phyloP scores from a whole-genome alignment of 2,329 filamentous ascomycete species.

The Myriosclerotinia duriaeana region DNA sequence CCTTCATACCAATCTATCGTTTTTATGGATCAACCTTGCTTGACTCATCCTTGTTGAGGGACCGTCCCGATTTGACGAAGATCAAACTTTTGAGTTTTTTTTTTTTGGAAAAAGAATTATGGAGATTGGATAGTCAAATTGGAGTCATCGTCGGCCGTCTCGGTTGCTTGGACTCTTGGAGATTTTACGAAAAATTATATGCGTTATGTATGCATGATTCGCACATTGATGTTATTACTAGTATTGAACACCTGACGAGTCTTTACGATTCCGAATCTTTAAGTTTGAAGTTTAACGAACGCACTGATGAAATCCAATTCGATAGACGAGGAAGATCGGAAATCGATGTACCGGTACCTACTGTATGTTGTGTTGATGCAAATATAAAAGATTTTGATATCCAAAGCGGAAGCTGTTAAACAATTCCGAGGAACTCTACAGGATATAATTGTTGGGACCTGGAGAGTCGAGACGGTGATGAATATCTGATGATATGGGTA shows the following conservation, averaged over 20 bases:
- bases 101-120: constrained; percentile 3
- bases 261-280: background rate
- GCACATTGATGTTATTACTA: background rate
- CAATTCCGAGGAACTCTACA: background rate
- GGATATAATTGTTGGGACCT: background rate
- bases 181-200: background rate
- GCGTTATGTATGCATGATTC: too few relatives aligned
- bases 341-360: background rate
- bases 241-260: background rate
- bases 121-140: constrained; percentile 13
- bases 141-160: background rate
- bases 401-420: background rate
- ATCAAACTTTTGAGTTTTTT: constrained; percentile 6
- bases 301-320: constrained; percentile 3
- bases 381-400: background rate
- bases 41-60: constrained; percentile 12
- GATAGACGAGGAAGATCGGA: background rate
- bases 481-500: constrained; percentile 1
- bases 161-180: background rate
- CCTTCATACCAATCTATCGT: background rate
- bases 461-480: background rate
- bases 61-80: background rate
- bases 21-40: background rate
- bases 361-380: background rate
- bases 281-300: background rate